Evolutionary conservation across 2,329 filamentous ascomycete species (phyloP).

Genomic region (Domatiomyces catenatus): DNA sequence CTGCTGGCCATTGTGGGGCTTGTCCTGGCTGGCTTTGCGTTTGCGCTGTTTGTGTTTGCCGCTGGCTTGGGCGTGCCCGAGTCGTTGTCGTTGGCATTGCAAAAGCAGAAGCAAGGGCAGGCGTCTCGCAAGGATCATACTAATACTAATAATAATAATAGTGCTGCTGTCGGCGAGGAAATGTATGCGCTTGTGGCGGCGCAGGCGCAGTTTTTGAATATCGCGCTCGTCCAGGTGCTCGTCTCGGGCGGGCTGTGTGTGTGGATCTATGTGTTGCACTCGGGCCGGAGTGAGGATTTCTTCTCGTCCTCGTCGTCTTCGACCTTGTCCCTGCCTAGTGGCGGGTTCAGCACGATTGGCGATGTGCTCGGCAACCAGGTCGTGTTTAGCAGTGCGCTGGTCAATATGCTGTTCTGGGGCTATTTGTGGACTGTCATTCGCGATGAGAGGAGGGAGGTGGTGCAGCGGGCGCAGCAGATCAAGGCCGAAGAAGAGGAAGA

Average conservation of each 20-base stretch:
- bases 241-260: constrained; percentile 6
- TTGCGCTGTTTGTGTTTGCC: constrained; percentile 12
- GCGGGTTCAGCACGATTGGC: neutral
- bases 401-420: constrained; percentile 18
- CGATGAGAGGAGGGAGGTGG: constrained; percentile 13
- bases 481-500: constrained; percentile 9
- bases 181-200: constrained; percentile 9
- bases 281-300: neutral
- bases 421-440: constrained; percentile 17
- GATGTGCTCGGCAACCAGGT: constrained; percentile 12
- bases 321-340: neutral
- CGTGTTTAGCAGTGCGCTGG: constrained; percentile 11
- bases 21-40: constrained; percentile 6
- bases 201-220: constrained; percentile 12
- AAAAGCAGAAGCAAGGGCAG: neutral
- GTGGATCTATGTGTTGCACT: constrained; percentile 15
- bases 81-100: neutral
- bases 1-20: constrained; percentile 11
- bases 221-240: constrained; percentile 11
- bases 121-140: too few relatives aligned
- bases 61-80: constrained; percentile 8
- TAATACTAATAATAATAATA: too few relatives aligned
- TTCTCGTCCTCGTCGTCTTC: neutral
- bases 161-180: too few relatives aligned
- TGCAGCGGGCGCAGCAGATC: constrained; percentile 6